Percentiles rank a stretch among this genome's conserved stretches.
Evolutionary conservation across 176 grass and related monocot species (phyloP).

Genomic region (Canna indica): DNA sequence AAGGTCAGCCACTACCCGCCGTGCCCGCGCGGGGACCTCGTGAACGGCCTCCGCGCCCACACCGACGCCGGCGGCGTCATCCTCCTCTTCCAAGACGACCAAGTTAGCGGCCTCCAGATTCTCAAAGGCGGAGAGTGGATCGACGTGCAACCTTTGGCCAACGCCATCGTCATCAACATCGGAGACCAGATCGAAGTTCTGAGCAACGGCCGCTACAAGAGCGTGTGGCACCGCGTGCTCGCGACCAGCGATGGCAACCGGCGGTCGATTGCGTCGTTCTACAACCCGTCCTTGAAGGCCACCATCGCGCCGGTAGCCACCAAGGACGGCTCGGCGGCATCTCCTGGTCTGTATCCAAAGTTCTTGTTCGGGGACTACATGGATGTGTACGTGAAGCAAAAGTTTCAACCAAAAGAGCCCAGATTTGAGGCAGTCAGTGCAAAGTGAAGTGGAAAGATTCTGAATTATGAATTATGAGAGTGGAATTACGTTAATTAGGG

Average conservation of each 20-base stretch:
- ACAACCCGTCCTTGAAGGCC: conserved; percentile 30
- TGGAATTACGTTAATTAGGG: no score
- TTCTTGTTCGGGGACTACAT: conserved; percentile 7
- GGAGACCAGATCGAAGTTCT: conserved; percentile 70
- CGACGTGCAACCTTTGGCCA: conserved; percentile 41
- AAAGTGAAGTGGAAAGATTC: not conserved
- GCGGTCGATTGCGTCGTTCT: conserved; percentile 53
- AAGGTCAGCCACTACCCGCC: conserved; percentile 59
- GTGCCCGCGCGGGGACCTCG: conserved; percentile 36
- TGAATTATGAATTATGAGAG: no score
- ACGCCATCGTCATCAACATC: conserved; percentile 54
- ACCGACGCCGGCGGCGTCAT: conserved; percentile 56
- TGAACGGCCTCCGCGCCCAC: conserved; percentile 48
- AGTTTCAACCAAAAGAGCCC: not conserved
- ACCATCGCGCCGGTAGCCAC: not conserved
- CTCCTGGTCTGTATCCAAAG: not conserved
- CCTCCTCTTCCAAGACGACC: conserved; percentile 58
- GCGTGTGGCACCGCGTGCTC: conserved; percentile 55
- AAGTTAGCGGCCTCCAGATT: conserved; percentile 42
- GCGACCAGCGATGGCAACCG: conserved; percentile 47
- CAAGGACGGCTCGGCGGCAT: not conserved
- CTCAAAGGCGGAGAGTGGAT: conserved; percentile 46
- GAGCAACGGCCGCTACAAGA: conserved; percentile 49
- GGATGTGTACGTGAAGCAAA: conserved; percentile 8
- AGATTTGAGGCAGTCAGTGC: not conserved